Evolutionary conservation across 2,329 filamentous ascomycete species (phyloP), one percentile per base, ranked within the genome.

Genomic region (Phyllosticta ampelicida): DNA sequence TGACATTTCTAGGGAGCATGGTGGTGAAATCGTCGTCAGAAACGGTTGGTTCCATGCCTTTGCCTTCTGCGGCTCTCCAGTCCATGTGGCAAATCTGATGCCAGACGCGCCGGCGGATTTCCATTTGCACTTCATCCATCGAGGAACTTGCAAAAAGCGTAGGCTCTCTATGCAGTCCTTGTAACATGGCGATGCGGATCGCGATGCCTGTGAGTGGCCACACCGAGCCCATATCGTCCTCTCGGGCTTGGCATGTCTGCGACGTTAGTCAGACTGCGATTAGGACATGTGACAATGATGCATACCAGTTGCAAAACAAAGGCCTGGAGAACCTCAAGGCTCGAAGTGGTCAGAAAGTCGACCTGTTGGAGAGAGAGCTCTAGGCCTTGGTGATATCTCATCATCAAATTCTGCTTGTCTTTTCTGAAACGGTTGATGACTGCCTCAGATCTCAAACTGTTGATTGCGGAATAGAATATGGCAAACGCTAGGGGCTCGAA

Each of bases 221-320:
- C 11, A 69, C 68, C 62, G 71, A 71, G 9, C 70, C 67, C 68
- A 72, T 72, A 36, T 72, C 69, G 51, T 72, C 70, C 61, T 72
- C 71, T 55, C 65, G 66, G 1, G 67, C 70, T 28, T 72, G 70
- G 48, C 70, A 71, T 6, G 68, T 72, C 44, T 62, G n/a, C 29
- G n/a, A 26, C 51, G 5, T 8, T 13, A 54, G 23, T 19, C 36
- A 56, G 49, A 19, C 10, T 1, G 2, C 8, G 44, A 13, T 1
- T 51, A 8, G 20, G 48, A 19, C 18, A 23, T 5, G 10, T 4
- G 16, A 3, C 21, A 5, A 51, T n/a, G 2, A n/a, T 5, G 16
- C 59, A 54, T 61, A 62, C 60, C 55, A 73, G 59, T 67, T 69
- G 71, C 16, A 73, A 28, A 1, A 72, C 61, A 28, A 73, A 71